phyloP scores from a whole-genome alignment of 345 rosid genomes.

The Acer saccharum region DNA sequence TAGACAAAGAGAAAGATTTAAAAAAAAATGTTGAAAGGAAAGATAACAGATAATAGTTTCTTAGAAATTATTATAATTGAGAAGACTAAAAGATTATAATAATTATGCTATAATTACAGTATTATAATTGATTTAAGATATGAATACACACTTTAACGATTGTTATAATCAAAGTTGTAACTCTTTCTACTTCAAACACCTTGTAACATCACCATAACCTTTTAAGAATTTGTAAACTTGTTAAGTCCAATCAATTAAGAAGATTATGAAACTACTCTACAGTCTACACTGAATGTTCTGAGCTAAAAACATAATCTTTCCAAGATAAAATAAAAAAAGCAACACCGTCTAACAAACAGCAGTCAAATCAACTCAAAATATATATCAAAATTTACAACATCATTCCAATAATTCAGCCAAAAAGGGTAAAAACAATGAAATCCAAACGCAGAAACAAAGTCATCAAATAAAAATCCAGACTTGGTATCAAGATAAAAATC shows the following conservation, averaged over 20 bases:
- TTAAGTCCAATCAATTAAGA: not conserved
- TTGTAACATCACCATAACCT: too few relatives aligned
- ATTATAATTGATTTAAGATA: not conserved
- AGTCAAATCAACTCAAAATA: too few relatives aligned
- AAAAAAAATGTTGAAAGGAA: too few relatives aligned
- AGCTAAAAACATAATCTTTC: not conserved
- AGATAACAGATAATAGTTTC: too few relatives aligned
- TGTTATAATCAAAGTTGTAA: not conserved
- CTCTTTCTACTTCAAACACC: not conserved
- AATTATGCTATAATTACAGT: too few relatives aligned
- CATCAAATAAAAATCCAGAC: not conserved
- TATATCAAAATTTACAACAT: not conserved
- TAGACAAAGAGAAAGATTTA: too few relatives aligned
- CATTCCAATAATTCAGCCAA: not conserved
- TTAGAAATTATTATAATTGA: too few relatives aligned
- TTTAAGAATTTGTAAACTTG: too few relatives aligned
- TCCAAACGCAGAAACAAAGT: not conserved
- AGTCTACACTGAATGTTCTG: not conserved
- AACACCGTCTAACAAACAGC: too few relatives aligned
- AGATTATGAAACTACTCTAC: not conserved
- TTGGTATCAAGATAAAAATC: constrained; percentile 1
- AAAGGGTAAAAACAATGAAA: too few relatives aligned
- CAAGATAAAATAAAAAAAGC: too few relatives aligned
- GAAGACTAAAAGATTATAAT: too few relatives aligned
- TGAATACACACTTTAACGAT: not conserved